Evolutionary conservation across 371 early-diverging fungal species (phyloP).

Genomic region (Syncephalastrum racemosum): DNA sequence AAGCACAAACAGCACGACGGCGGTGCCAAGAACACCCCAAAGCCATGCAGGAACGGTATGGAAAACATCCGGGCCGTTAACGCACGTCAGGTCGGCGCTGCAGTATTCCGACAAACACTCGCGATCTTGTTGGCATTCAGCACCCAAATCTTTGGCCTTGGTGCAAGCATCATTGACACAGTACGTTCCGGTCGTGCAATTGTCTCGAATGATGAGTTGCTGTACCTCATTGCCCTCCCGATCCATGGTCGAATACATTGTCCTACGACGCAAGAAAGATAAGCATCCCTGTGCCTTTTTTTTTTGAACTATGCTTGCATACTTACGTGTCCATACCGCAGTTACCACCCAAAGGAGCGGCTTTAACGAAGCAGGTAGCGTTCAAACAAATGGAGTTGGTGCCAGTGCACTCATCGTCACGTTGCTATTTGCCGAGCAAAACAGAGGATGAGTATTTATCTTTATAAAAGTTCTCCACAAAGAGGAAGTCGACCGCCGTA

Average conservation of each 20-base stretch:
- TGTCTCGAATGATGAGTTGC: slow-evolving; percentile 46
- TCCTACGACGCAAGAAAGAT: not conserved
- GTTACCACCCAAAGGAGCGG: slow-evolving; percentile 34
- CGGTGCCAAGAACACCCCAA: slow-evolving; percentile 38
- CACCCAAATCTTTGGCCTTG: slow-evolving; percentile 18
- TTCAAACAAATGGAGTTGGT: slow-evolving; percentile 36
- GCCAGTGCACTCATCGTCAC: slow-evolving; percentile 45
- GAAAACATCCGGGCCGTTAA: slow-evolving; percentile 45
- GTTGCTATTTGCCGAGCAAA: slow-evolving; percentile 24
- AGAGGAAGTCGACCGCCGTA: slow-evolving; percentile 6
- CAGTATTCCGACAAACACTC: slow-evolving; percentile 49
- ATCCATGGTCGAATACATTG: not conserved
- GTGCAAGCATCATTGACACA: slow-evolving; percentile 32
- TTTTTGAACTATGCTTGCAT: not conserved
- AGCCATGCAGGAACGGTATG: slow-evolving; percentile 36
- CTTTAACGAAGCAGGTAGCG: slow-evolving; percentile 38
- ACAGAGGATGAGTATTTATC: not conserved
- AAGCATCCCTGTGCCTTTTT: not conserved
- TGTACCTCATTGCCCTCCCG: slow-evolving; percentile 16
- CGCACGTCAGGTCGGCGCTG: slow-evolving; percentile 27
- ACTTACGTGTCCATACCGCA: slow-evolving; percentile 41
- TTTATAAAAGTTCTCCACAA: not conserved
- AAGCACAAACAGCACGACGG: slow-evolving; percentile 35
- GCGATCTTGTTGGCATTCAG: slow-evolving; percentile 37
- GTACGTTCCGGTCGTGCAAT: slow-evolving; percentile 43